phyloP scores from a whole-genome alignment of 2,329 filamentous ascomycete species.

The Tolypocladium guangdongense region DNA sequence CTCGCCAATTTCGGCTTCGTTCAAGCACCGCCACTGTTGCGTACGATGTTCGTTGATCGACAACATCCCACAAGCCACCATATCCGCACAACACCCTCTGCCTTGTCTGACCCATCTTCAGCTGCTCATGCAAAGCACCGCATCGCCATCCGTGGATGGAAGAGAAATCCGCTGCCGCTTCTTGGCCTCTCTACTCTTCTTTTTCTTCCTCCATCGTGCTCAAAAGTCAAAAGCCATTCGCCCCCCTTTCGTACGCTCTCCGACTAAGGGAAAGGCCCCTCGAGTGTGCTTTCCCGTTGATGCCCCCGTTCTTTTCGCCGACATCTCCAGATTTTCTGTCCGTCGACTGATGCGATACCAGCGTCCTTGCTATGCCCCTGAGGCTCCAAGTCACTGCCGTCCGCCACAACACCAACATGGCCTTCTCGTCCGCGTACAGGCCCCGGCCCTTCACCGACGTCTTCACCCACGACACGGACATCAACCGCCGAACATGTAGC shows the following conservation, averaged over 20 bases:
- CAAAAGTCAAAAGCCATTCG: neutral
- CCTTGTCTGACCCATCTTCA: neutral
- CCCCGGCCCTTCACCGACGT: constrained; percentile 41
- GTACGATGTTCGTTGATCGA: neutral
- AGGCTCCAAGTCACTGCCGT: neutral
- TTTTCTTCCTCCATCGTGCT: neutral
- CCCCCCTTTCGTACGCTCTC: neutral
- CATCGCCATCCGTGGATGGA: neutral
- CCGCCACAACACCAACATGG: constrained; percentile 10
- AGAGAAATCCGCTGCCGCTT: neutral
- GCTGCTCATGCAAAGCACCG: neutral
- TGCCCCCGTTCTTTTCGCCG: neutral
- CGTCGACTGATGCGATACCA: neutral
- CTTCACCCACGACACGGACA: constrained; percentile 56
- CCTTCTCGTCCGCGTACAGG: constrained; percentile 17
- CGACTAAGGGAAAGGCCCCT: neutral
- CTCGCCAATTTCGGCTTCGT: neutral
- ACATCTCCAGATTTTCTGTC: neutral
- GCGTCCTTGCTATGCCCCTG: neutral
- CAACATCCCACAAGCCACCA: neutral
- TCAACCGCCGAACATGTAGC: constrained; percentile 54
- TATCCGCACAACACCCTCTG: too few relatives aligned
- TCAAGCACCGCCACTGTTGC: too few relatives aligned
- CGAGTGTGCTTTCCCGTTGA: neutral
- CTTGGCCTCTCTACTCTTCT: neutral